Percentiles rank a stretch among this genome's conserved stretches.
Evolutionary conservation across 169 alveolate species (phyloP).

Genomic region (Eimeria mitis): DNA sequence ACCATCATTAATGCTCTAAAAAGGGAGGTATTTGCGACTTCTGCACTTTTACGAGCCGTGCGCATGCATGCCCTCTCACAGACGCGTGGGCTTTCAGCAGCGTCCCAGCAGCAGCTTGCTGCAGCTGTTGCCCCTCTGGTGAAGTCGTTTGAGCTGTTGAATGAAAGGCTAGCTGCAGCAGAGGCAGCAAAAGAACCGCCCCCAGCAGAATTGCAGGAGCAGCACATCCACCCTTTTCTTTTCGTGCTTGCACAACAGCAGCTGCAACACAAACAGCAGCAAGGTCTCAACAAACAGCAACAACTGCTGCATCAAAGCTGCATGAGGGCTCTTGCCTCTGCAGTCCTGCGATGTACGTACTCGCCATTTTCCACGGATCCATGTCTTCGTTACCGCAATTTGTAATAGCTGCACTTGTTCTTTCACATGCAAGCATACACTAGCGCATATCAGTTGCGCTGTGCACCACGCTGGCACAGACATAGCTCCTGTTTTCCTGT

Average conservation of each 20-base stretch:
- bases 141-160: slow-evolving; percentile 48
- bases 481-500: not conserved
- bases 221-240: slow-evolving; percentile 73
- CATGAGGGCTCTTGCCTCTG: slow-evolving; percentile 74
- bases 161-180: slow-evolving; percentile 55
- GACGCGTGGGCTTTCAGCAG: slow-evolving; percentile 60
- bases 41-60: slow-evolving; percentile 53
- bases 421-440: no score
- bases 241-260: slow-evolving; percentile 74
- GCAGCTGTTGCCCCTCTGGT: slow-evolving; percentile 69
- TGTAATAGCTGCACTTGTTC: not conserved
- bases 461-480: not conserved
- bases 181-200: slow-evolving; percentile 67
- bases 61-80: slow-evolving; percentile 26
- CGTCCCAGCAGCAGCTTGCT: slow-evolving; percentile 66
- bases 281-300: slow-evolving; percentile 70
- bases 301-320: slow-evolving; percentile 73
- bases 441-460: not conserved
- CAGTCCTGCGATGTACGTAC: slow-evolving; percentile 63
- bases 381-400: not conserved
- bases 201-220: slow-evolving; percentile 65
- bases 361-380: not conserved
- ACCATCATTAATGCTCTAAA: slow-evolving; percentile 32
- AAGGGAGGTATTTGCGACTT: slow-evolving; percentile 64
- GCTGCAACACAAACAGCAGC: slow-evolving; percentile 68